Base-by-base conservation (phyloP, 1,139 yeast species). In the Ogataea hybrid region DNA sequence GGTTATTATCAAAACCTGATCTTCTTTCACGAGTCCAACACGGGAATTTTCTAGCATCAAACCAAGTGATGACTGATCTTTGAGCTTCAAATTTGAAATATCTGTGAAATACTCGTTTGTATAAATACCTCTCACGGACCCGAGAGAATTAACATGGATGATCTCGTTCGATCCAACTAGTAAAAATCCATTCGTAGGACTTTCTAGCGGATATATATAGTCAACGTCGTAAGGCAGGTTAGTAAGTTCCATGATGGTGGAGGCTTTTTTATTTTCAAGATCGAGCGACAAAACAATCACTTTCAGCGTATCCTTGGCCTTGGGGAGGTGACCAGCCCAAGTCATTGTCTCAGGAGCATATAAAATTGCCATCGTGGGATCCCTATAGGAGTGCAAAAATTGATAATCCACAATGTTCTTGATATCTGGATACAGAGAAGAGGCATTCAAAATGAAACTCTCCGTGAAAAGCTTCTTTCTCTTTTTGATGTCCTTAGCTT, bases 111-210 rank as follows among this genome's bases (percentile, higher is more conserved):
- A 83, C 44, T 70, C 67, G 58, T 86, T 87, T 5, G 84, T 79
- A 1, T 84, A 81, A 1, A 84, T 68, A 29, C 90, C 84, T 52
- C 79, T 76, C 2, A 74, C 62, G 20, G 84, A 76, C 8, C 97
- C 97, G 2, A 94, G 81, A 39, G 87, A 80, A 58, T 89, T 96
- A 17, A 89, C 75, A 59, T 87, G 94, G 14, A 88, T 67, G 12
- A 90, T 55, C 52, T 84, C 88, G 58, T 90, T 89, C 25, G 84
- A 74, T 2, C 97, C 97, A 7, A 86, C 44, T 16, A 89, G 62
- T 12, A 89, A 65, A 33, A 83, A 70, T 2, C 66, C 67, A 46
- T 84, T 85, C 34, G 85, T 66, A 0, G 94, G 92, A 2, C 68
- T 65, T 1, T 79, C 73, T 28, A 88, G 68, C 0, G 96, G 82